A percentile compares a stretch with the other conserved stretches of the same genome.
Conservation (phyloP, 2,329 filamentous ascomycete genomes). For the Simplicillium sp. region DNA sequence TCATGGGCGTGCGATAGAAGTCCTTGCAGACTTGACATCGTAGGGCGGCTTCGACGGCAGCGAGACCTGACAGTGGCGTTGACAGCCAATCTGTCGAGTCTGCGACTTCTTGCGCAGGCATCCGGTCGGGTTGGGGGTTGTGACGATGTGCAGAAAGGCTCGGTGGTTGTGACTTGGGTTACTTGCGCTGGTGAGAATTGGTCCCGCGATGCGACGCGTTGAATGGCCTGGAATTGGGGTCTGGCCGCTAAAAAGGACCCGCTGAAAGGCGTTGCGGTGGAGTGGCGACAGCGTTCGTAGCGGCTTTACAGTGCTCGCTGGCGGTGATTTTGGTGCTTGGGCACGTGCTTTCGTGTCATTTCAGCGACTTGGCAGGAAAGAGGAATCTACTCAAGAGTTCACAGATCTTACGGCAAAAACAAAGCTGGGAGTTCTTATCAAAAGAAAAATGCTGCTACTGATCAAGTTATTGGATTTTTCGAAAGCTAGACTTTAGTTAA, state of each 20-base stretch:
- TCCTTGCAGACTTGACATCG: constrained; percentile 98
- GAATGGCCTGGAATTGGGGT: too few species aligned
- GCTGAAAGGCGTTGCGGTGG: not conserved
- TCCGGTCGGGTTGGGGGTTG: constrained; percentile 8
- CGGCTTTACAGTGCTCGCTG: not conserved
- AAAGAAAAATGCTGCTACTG: too few species aligned
- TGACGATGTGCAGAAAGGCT: not conserved
- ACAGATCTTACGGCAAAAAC: too few species aligned
- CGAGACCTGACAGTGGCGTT: constrained; percentile 57
- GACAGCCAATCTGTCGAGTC: constrained; percentile 81
- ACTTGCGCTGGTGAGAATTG: not conserved
- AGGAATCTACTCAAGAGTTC: too few species aligned
- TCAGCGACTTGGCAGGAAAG: too few species aligned
- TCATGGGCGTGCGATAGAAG: constrained; percentile 89
- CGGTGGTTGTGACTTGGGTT: not conserved
- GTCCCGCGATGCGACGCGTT: not conserved
- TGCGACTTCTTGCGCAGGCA: constrained; percentile 36
- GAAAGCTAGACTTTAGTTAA: too few species aligned
- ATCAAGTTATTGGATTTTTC: too few species aligned
- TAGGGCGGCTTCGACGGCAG: constrained; percentile 70
- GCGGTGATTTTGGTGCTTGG: not conserved
- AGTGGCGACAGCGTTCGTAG: not conserved
- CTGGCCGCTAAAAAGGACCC: not conserved
- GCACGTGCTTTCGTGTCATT: too few species aligned
- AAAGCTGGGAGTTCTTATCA: too few species aligned